Conservation (phyloP, 2,329 filamentous ascomycete genomes). For the Penicillium sp. region DNA sequence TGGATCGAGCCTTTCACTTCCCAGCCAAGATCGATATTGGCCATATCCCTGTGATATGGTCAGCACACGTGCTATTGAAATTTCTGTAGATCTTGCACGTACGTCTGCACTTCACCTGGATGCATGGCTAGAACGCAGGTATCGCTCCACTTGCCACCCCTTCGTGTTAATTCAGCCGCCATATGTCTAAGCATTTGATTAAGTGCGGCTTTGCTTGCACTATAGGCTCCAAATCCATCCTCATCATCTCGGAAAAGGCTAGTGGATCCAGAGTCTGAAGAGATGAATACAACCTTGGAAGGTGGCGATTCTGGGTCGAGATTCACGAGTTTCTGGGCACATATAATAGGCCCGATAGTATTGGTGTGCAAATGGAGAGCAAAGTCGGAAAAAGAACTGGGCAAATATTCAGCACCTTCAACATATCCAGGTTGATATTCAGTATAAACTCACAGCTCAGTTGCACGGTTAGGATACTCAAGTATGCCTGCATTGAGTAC, state of each 20-base stretch:
- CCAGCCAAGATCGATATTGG: conserved; percentile 58
- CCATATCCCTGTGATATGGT: conserved; percentile 55
- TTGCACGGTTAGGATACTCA: conserved; percentile 63
- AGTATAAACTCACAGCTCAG: conserved; percentile 52
- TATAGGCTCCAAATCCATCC: conserved; percentile 65
- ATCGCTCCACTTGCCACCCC: conserved; percentile 48
- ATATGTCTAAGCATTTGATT: conserved; percentile 64
- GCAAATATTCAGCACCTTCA: background rate
- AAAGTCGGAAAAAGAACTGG: conserved; percentile 60
- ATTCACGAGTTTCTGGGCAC: conserved; percentile 59
- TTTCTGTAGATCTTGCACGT: conserved; percentile 20
- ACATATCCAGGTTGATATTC: background rate
- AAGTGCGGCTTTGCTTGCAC: conserved; percentile 62
- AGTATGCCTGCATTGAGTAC: conserved; percentile 64
- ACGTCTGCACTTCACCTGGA: conserved; percentile 63
- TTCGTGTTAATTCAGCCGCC: conserved; percentile 60
- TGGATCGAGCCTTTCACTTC: conserved; percentile 60
- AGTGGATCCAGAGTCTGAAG: conserved; percentile 62
- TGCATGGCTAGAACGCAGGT: conserved; percentile 62
- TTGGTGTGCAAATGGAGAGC: conserved; percentile 63
- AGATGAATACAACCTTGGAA: conserved; percentile 62
- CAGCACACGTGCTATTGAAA: background rate
- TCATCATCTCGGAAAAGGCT: conserved; percentile 60
- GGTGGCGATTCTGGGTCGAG: conserved; percentile 50
- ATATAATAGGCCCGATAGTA: conserved; percentile 64